Percentiles rank a stretch among this genome's conserved stretches.
Conservation (phyloP, 257 asterid genomes). For the Fraxinus americana region DNA sequence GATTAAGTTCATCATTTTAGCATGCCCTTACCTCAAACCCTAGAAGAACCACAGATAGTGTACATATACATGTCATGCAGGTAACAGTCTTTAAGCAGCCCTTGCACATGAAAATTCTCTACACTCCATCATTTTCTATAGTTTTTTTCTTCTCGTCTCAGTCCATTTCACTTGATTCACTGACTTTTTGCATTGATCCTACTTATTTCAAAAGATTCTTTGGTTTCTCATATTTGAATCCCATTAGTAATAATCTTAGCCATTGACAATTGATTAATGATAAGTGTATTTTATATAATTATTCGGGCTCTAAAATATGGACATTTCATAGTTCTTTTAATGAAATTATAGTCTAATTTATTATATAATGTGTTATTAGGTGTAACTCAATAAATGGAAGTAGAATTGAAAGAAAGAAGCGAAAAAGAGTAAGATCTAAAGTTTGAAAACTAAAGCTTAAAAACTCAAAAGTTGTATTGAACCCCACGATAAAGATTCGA, state of each 20-base stretch:
- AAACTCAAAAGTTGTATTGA: too few species aligned
- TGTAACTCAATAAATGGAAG: too few species aligned
- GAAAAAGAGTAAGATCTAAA: too few species aligned
- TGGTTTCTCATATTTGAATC: not conserved
- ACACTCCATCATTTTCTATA: not conserved
- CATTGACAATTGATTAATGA: not conserved
- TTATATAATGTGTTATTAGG: too few species aligned
- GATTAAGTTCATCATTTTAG: not conserved
- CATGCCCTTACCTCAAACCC: not conserved
- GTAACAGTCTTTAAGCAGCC: not conserved
- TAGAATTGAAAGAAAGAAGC: too few species aligned
- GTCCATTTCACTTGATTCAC: not conserved
- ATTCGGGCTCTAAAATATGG: too few species aligned
- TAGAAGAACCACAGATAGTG: not conserved
- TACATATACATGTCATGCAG: not conserved
- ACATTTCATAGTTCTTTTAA: too few species aligned
- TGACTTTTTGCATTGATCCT: not conserved
- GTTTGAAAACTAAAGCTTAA: too few species aligned
- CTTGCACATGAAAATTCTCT: not conserved
- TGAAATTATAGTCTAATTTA: too few species aligned
- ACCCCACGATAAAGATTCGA: too few species aligned
- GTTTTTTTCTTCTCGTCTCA: not conserved
- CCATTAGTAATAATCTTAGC: not conserved
- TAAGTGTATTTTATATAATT: too few species aligned
- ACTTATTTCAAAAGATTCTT: too few species aligned